These are phyloP conservation scores for Boletellus ananiceps DNA, from an alignment of 768 basidiomycete species.

Conservation along the genomic window DNA sequence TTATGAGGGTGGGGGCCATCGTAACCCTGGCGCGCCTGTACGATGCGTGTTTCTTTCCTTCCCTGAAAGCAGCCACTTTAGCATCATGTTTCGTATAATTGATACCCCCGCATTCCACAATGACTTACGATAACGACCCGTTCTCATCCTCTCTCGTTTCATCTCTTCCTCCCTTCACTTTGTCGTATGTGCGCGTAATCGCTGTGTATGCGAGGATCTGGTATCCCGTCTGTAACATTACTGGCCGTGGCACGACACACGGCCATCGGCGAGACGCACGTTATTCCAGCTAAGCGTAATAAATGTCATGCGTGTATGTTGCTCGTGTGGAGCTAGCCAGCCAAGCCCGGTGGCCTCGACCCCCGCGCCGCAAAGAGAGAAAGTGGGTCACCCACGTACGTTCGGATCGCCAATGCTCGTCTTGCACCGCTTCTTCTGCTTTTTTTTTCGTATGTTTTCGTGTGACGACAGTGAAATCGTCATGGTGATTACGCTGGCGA, in stretches of 20 bases:
- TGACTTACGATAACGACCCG: background rate
- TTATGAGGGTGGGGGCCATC: slow-evolving; percentile 14
- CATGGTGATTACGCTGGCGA: no score
- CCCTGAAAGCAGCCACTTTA: background rate
- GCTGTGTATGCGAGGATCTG: slow-evolving; percentile 11
- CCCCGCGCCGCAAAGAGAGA: background rate
- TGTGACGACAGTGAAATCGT: no score
- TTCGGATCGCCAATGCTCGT: no score
- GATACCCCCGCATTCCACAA: slow-evolving; percentile 20
- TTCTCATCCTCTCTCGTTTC: background rate
- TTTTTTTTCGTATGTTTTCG: no score
- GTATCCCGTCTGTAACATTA: slow-evolving; percentile 23
- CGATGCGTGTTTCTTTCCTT: slow-evolving; percentile 3
- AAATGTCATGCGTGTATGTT: slow-evolving; percentile 4
- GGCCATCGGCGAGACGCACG: slow-evolving; percentile 10
- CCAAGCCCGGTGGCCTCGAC: slow-evolving; percentile 7
- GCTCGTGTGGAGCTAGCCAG: background rate
- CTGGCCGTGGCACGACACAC: background rate
- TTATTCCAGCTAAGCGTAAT: slow-evolving; percentile 7
- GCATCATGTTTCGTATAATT: slow-evolving; percentile 14
- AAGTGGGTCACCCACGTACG: no score
- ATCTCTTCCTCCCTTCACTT: background rate
- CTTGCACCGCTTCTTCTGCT: no score
- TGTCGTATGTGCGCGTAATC: background rate
- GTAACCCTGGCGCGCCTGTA: slow-evolving; percentile 6